Conservation (phyloP, 176 grass and related monocot species). For the Avena eriantha region DNA sequence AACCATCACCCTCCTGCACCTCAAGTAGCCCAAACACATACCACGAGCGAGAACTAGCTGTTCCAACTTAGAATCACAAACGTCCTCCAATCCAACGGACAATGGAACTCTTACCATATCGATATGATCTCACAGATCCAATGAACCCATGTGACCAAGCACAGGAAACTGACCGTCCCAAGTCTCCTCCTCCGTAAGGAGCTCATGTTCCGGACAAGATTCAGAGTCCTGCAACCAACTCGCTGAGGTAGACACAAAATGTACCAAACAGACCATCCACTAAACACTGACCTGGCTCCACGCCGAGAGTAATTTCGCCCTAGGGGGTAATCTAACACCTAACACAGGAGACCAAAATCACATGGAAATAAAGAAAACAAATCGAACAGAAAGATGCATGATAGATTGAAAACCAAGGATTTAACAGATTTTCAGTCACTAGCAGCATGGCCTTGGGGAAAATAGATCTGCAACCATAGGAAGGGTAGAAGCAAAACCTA, state of each 20-base stretch:
- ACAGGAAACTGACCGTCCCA: not conserved
- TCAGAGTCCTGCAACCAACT: not conserved
- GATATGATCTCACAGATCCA: not conserved
- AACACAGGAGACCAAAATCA: not conserved
- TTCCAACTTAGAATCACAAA: not conserved
- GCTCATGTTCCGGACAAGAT: not conserved
- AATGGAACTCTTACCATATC: not conserved
- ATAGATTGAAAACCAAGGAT: not conserved
- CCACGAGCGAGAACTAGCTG: not conserved
- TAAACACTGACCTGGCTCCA: conserved; percentile 4
- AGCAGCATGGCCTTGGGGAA: not conserved
- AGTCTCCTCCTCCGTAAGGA: not conserved
- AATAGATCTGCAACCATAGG: not conserved
- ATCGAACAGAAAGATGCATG: not conserved
- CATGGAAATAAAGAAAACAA: not conserved
- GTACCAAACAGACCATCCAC: not conserved
- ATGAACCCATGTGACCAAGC: not conserved
- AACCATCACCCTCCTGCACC: not conserved
- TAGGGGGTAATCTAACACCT: not conserved
- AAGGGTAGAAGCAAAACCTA: not conserved
- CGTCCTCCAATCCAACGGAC: not conserved
- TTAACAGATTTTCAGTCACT: not conserved
- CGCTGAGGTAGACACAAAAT: not conserved
- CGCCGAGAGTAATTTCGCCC: not conserved
- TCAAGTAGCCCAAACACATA: conserved; percentile 4